Percentiles rank a stretch among this genome's conserved stretches.
These are phyloP conservation scores for Trametes cinnabarina DNA, from an alignment of 768 basidiomycete species.

Conservation along the genomic window DNA sequence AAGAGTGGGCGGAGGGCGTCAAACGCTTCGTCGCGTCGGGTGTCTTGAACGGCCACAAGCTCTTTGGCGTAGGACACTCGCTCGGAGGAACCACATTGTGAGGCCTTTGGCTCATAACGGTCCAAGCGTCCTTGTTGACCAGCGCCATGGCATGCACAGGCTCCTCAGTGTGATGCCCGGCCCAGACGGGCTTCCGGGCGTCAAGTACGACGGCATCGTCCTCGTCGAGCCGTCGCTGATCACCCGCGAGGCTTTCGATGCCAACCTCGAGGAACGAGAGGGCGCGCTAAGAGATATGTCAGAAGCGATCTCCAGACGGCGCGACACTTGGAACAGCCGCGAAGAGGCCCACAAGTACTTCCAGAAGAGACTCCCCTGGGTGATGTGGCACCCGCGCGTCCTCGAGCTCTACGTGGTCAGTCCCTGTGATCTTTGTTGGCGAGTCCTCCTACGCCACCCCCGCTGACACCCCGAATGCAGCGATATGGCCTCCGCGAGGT, in stretches of 20 bases:
- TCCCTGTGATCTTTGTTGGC: neutral
- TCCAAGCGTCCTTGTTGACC: no score
- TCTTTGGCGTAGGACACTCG: slow-evolving; percentile 17
- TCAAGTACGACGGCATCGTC: slow-evolving; percentile 2
- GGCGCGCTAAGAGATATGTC: neutral
- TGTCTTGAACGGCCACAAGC: slow-evolving; percentile 5
- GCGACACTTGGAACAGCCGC: slow-evolving; percentile 7
- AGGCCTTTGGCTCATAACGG: neutral
- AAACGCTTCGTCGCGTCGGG: slow-evolving; percentile 2
- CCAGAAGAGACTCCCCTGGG: slow-evolving; percentile 12
- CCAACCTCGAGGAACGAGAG: neutral
- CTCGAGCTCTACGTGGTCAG: slow-evolving; percentile 14
- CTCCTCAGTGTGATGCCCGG: slow-evolving; percentile 5
- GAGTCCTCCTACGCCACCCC: neutral
- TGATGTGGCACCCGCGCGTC: slow-evolving; percentile 11
- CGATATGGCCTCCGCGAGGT: neutral
- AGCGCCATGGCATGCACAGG: neutral
- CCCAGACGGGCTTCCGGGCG: neutral
- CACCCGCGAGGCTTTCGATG: slow-evolving; percentile 8
- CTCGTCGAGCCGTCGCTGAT: slow-evolving; percentile 16
- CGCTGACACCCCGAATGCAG: neutral
- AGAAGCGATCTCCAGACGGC: slow-evolving; percentile 5
- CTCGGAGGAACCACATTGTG: slow-evolving; percentile 10
- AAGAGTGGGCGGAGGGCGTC: slow-evolving; percentile 11
- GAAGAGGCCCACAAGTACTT: slow-evolving; percentile 13